phyloP scores from a whole-genome alignment of 148 eudicot genomes.

The Camellia granthamiana region DNA sequence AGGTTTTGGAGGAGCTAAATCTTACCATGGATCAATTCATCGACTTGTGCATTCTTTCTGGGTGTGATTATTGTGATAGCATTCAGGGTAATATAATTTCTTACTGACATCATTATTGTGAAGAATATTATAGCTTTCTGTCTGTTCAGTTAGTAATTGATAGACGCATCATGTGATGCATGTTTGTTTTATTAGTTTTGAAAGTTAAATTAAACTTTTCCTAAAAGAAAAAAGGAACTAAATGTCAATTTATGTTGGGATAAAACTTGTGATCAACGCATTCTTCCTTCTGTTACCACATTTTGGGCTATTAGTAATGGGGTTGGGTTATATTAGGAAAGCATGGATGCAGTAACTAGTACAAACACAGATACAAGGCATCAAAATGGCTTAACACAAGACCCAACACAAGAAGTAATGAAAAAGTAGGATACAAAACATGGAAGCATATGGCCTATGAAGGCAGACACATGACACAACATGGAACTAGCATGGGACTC shows the following conservation, averaged over 20 bases:
- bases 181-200: not conserved
- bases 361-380: not conserved
- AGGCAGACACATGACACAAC: too few species aligned
- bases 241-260: not conserved
- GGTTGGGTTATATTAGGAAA: not conserved
- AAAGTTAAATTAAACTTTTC: not conserved
- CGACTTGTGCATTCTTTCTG: conserved; percentile 27
- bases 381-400: not conserved
- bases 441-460: not conserved
- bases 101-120: not conserved
- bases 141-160: not conserved
- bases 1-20: conserved; percentile 85
- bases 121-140: not conserved
- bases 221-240: not conserved
- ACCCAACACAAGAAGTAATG: not conserved
- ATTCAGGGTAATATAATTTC: conserved; percentile 60
- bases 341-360: not conserved
- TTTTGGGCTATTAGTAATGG: not conserved
- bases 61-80: conserved; percentile 96
- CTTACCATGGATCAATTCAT: conserved; percentile 98
- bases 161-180: not conserved
- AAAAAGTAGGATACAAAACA: too few species aligned
- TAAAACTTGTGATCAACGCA: not conserved
- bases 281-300: not conserved
- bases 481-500: too few species aligned